A percentile compares a stretch with the other conserved stretches of the same genome.
Evolutionary conservation across 371 early-diverging fungal genomes (phyloP).

Genomic region (Dichotomocladium elegans): DNA sequence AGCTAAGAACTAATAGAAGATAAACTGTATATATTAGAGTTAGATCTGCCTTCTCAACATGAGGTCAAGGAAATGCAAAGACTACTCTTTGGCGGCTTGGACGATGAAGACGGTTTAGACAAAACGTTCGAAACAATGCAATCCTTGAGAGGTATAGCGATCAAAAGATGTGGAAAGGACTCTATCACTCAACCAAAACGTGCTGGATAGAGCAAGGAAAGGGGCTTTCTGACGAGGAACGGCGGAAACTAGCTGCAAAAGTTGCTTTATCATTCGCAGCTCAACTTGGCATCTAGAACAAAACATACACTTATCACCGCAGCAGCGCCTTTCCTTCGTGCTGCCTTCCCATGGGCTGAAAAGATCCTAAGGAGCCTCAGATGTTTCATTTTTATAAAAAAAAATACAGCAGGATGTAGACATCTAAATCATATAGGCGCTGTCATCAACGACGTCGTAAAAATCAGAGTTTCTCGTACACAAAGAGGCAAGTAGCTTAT

Average conservation of each 20-base stretch:
- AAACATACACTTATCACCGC: no score
- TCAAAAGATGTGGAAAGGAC: background rate
- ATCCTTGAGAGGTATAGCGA: slow-evolving; percentile 49
- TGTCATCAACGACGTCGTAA: no score
- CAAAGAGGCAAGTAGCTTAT: background rate
- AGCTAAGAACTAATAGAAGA: no score
- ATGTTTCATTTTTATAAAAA: background rate
- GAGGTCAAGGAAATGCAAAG: slow-evolving; percentile 51
- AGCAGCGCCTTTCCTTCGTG: no score
- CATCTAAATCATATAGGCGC: background rate
- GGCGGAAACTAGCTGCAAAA: slow-evolving; percentile 60
- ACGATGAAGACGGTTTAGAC: slow-evolving; percentile 65
- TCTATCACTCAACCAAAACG: background rate
- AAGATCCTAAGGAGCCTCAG: no score
- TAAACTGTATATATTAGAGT: background rate
- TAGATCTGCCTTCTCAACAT: slow-evolving; percentile 35
- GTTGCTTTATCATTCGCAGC: slow-evolving; percentile 67
- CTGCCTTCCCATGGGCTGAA: background rate
- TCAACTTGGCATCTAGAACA: slow-evolving; percentile 28
- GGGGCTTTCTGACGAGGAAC: slow-evolving; percentile 51
- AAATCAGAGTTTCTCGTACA: no score
- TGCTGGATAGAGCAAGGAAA: slow-evolving; percentile 53
- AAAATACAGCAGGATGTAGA: background rate
- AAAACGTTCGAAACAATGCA: slow-evolving; percentile 52
- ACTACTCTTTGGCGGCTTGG: slow-evolving; percentile 56